Evolutionary conservation across 441 rosid genomes (phyloP).

Genomic region (Populus hybrid): DNA sequence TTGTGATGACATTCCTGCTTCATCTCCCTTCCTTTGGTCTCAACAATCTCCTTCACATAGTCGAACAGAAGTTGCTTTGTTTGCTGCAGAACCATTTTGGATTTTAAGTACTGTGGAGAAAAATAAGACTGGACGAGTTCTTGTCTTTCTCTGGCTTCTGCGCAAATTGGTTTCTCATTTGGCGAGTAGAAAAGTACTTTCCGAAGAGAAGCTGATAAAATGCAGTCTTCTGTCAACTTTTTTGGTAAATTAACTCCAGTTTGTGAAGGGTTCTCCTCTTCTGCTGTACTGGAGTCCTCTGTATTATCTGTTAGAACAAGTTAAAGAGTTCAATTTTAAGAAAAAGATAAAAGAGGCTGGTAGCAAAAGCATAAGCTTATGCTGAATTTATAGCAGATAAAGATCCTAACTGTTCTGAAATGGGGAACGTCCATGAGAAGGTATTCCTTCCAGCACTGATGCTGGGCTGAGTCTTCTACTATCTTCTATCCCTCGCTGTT

Average conservation of each 20-base stretch:
- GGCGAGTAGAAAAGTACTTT: slow-evolving; percentile 23
- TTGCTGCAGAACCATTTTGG: slow-evolving; percentile 35
- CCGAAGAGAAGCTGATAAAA: slow-evolving; percentile 35
- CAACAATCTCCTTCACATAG: slow-evolving; percentile 33
- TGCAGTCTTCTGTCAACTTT: slow-evolving; percentile 33
- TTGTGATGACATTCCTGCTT: slow-evolving; percentile 7
- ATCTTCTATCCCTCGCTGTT: slow-evolving; percentile 20
- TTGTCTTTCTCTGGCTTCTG: slow-evolving; percentile 13
- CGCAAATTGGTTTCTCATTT: slow-evolving; percentile 15
- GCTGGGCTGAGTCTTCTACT: slow-evolving; percentile 31
- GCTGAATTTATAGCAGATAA: neutral
- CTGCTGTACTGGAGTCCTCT: slow-evolving; percentile 5
- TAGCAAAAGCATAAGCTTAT: neutral
- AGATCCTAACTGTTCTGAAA: slow-evolving; percentile 20
- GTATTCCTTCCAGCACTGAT: slow-evolving; percentile 21
- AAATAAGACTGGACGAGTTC: slow-evolving; percentile 17
- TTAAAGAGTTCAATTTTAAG: neutral
- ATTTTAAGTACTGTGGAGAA: slow-evolving; percentile 12
- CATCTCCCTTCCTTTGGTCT: slow-evolving; percentile 18
- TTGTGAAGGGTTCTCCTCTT: slow-evolving; percentile 19
- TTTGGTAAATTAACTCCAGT: slow-evolving; percentile 8
- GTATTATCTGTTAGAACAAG: slow-evolving; percentile 3
- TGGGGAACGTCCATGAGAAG: slow-evolving; percentile 18
- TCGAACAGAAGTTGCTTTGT: slow-evolving; percentile 49
- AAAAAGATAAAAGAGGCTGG: neutral